These are phyloP conservation scores for Phytophthora tubulina DNA, from an alignment of 352 stramenopile genomes.

Conservation along the genomic window DNA sequence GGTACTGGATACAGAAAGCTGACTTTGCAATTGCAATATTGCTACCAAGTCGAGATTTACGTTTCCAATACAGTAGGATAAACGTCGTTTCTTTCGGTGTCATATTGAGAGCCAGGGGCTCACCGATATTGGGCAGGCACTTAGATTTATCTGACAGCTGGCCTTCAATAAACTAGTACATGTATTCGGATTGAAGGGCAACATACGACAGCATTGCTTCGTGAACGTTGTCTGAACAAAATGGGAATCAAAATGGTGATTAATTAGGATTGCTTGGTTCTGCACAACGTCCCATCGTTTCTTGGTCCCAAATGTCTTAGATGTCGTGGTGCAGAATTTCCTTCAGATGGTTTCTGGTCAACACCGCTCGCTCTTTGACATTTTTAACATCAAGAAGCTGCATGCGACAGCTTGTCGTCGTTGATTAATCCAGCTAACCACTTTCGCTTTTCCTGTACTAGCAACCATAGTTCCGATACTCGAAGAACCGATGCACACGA, in stretches of 20 bases:
- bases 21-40: too few relatives aligned
- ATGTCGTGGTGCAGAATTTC: constrained; percentile 16
- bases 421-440: constrained; percentile 15
- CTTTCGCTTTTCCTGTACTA: constrained; percentile 11
- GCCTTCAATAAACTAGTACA: background rate
- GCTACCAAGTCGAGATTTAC: too few relatives aligned
- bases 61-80: too few relatives aligned
- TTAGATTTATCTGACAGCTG: background rate
- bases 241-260: constrained; percentile 1
- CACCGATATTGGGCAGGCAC: background rate
- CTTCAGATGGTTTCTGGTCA: constrained; percentile 27
- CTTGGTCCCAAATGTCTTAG: constrained; percentile 30
- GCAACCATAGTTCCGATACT: constrained; percentile 36
- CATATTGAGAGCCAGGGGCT: too few relatives aligned
- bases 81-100: too few relatives aligned
- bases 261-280: background rate
- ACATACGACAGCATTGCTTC: constrained; percentile 9
- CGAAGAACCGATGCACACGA: constrained; percentile 21
- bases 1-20: too few relatives aligned
- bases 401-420: too few relatives aligned
- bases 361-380: background rate
- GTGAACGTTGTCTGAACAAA: background rate
- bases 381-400: constrained; percentile 8
- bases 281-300: constrained; percentile 33
- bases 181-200: constrained; percentile 9